These are phyloP conservation scores for Gaertneriomyces semiglobifer DNA, from an alignment of 192 early-diverging fungal genomes.

Conservation along the genomic window DNA sequence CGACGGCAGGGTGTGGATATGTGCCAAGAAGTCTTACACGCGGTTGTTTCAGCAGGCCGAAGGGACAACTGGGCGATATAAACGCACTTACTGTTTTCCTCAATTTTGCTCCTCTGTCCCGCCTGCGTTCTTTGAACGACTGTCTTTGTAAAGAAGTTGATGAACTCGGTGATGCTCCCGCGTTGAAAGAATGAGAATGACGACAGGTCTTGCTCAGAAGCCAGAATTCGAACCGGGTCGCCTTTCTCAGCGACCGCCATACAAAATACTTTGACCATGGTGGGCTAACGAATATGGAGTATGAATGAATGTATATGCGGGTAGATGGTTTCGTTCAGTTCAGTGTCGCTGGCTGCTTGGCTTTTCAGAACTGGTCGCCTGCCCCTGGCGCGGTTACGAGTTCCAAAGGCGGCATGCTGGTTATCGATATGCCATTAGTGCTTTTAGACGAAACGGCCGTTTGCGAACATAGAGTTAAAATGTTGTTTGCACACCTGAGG, in stretches of 20 bases:
- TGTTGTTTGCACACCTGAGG: too few species aligned
- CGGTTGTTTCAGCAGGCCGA: background rate
- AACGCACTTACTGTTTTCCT: conserved; percentile 63
- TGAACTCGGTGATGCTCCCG: conserved; percentile 79
- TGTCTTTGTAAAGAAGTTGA: conserved; percentile 79
- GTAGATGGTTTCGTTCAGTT: too few species aligned
- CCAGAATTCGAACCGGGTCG: conserved; percentile 41
- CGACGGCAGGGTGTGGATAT: conserved; percentile 71
- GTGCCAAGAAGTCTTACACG: conserved; percentile 68
- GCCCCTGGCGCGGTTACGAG: too few species aligned
- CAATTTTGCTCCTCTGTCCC: conserved; percentile 77
- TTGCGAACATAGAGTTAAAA: too few species aligned
- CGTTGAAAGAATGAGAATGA: conserved; percentile 86
- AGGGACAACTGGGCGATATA: background rate
- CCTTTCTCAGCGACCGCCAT: conserved; percentile 21
- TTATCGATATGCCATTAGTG: too few species aligned
- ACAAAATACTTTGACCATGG: conserved; percentile 14
- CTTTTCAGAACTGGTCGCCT: too few species aligned
- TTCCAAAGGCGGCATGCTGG: too few species aligned
- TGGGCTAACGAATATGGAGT: background rate
- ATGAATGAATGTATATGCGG: too few species aligned
- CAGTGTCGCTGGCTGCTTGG: too few species aligned
- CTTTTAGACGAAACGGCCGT: too few species aligned
- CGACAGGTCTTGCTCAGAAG: conserved; percentile 67
- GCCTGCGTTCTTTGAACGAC: conserved; percentile 79